phyloP scores from a whole-genome alignment of 2,329 filamentous ascomycete species.

The Cladosporium colombiae region DNA sequence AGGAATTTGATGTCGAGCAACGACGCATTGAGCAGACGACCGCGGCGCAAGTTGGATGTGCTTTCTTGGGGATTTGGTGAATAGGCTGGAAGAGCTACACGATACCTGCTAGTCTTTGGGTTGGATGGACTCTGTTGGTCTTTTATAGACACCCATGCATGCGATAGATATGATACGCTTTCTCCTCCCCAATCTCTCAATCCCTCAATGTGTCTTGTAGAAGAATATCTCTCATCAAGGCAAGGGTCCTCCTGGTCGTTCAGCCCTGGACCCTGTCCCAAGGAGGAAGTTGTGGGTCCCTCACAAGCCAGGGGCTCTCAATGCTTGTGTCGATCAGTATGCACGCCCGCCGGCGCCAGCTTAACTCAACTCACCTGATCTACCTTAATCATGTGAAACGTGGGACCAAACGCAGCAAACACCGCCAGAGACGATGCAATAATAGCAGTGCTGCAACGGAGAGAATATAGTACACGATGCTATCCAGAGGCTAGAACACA shows the following conservation, averaged over 20 bases:
- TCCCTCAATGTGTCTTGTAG: no score
- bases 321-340: conserved; percentile 9
- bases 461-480: background rate
- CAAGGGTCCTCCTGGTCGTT: background rate
- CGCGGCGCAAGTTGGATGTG: conserved; percentile 1
- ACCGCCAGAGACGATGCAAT: background rate
- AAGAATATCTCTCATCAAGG: no score
- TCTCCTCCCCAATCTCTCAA: no score
- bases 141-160: no score
- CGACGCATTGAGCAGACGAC: background rate
- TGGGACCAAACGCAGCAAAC: background rate
- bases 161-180: no score
- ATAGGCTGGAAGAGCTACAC: no score
- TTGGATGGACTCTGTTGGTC: no score
- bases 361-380: background rate
- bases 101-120: no score
- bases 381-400: conserved; percentile 9
- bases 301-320: background rate
- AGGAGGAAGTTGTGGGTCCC: background rate
- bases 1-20: background rate
- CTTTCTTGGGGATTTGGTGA: conserved; percentile 11
- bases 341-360: background rate
- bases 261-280: background rate
- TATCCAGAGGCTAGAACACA: background rate
- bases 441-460: background rate